Evolutionary conservation across 1,284 basidiomycete species (phyloP), one percentile per base, ranked within the genome.

Genomic region (Cutaneotrichosporon cyanovorans): DNA sequence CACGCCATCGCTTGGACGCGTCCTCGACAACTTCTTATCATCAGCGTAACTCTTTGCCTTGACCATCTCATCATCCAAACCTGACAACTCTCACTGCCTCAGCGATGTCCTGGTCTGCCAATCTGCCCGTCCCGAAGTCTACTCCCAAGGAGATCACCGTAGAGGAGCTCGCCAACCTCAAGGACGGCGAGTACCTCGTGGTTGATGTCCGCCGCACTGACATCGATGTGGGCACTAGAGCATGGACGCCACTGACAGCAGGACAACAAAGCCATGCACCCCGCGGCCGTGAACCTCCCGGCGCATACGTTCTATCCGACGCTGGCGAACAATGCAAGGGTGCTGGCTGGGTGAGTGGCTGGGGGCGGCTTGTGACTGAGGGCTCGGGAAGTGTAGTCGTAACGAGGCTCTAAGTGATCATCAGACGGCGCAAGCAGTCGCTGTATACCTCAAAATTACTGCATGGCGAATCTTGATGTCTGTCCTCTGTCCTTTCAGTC

Each of bases 271-370:
- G 48, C 45, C n/a, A 42, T 61, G 23, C 53, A 58, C 30, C 58
- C 59, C 30, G 47, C 45, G 11, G 63, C 65, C 3, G 50, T 67
- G 51, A 65, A 65, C 43, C 55, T 65, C 21, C 59, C 65, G 5
- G 62, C 64, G 15, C 65, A 63, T 35, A 60, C 61, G 5, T 61
- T 65, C 42, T 55, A 56, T 28, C 59, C 59, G 19, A 61, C 59
- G 10, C 48, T 65, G 12, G 58, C 55, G 2, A 39, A 36, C 11
- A 16, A 48, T 2, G 46, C 47, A 2, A 53, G 44, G 20, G 33
- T 61, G 14, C 47, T 62, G 4, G 45, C 50, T 21, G 35, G 42
- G 58, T 59, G 19, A 36, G 57, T 48, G 10, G n/a, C n/a, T 8
- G 32, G 32, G 32, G 16, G 32, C 11, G 32, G n/a, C 32, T 15